Evolutionary conservation across 208 protist genomes (phyloP), one percentile per base, ranked within the genome.

Genomic region (Leishmania aethiopica): DNA sequence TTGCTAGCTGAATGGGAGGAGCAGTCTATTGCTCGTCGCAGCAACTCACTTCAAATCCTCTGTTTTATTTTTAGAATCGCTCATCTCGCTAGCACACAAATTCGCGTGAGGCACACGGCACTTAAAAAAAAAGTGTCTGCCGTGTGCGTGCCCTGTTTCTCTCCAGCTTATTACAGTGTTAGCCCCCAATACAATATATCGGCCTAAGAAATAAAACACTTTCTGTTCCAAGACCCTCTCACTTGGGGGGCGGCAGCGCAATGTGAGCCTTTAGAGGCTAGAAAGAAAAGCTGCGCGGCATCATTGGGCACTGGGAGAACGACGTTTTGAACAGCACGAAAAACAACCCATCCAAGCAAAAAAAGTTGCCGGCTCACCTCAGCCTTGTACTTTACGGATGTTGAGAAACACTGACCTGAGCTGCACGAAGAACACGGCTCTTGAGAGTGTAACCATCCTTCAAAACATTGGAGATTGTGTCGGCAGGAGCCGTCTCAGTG

Each of bases 391-490:
- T 35, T 78, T 69, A 69, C 59, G 13, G 73, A 62, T 77, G 55
- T 32, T 86, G 83, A 42, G 93, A 90, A 51, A 98, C 96, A 73
- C 91, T 91, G 75, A 99, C 97, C 84, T 99, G 97, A 4, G 96
- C 91, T 75, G 97, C 91, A 40, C 97, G 93, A 51, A 99, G 91
- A 22, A 98, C 88, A 67, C 97, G 91, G 49, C 85, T 88, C 75
- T 96, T 95, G 40, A 98, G 87, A 35, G 80, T 96, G 88, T 98
- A 99, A 51, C 97, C 97, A 69, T 89, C 90, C 87, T 98, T 98
- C n/a, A 99, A 79, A 10, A 99, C 92, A 57, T 88, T 82, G 8
- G 93, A 93, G 37, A 99, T 86, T 42, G 86, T 88, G 55, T 94
- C 93, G 7, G 49, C 40, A 6, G 92, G 91, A 15, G 84, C 64